Conservation (phyloP, 495 filamentous ascomycete species). For the Aspergillus sclerotioniger region DNA sequence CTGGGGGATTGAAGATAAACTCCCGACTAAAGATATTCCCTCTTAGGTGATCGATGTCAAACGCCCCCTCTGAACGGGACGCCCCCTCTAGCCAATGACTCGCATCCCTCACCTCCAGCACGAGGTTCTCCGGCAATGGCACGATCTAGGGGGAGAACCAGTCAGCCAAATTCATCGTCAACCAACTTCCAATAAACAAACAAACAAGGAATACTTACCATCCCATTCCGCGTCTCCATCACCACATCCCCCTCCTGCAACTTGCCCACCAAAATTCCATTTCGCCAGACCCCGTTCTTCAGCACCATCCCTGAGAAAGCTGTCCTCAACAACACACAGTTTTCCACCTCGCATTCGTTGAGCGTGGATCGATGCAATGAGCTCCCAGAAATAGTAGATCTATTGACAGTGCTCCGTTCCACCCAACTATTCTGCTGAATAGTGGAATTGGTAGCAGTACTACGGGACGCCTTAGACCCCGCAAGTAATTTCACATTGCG, state of each 20-base stretch:
- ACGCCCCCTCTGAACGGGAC: too few relatives aligned
- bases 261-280: constrained; percentile 30
- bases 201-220: constrained; percentile 8
- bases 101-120: neutral
- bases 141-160: neutral
- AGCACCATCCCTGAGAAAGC: constrained; percentile 33
- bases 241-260: constrained; percentile 19
- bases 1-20: too few relatives aligned
- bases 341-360: constrained; percentile 30
- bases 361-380: constrained; percentile 19
- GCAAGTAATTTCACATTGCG: constrained; percentile 21
- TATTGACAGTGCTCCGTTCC: constrained; percentile 11
- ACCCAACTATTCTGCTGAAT: constrained; percentile 23
- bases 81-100: neutral
- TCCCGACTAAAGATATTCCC: too few relatives aligned
- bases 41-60: too few relatives aligned
- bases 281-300: constrained; percentile 37
- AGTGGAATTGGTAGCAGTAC: constrained; percentile 17
- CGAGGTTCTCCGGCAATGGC: neutral
- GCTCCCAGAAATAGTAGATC: constrained; percentile 15
- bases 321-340: constrained; percentile 28
- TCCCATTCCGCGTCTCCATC: constrained; percentile 10
- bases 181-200: neutral
- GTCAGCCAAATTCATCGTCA: neutral
- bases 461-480: constrained; percentile 16